Evolutionary conservation across 75 land plant genomes (phyloP).

Genomic region (Pinus taeda): DNA sequence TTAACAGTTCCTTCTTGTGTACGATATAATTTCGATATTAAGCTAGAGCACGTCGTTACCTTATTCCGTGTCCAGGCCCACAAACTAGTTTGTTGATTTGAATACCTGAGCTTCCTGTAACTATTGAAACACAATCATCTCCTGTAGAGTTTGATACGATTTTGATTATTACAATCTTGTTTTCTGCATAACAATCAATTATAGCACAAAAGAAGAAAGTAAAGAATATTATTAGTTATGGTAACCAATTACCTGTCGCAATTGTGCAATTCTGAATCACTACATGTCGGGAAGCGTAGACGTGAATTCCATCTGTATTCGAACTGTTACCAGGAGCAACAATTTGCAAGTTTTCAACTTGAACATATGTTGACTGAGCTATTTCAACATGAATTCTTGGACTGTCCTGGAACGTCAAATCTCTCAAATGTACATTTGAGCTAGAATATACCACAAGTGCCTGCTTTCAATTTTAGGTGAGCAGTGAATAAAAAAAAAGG

Average conservation of each 20-base stretch:
- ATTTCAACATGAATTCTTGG: slow-evolving; percentile 60
- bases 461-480: slow-evolving; percentile 17
- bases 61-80: slow-evolving; percentile 37
- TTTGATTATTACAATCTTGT: too few relatives aligned
- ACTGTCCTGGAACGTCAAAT: slow-evolving; percentile 39
- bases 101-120: background rate
- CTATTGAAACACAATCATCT: slow-evolving; percentile 28
- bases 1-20: background rate
- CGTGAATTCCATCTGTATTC: slow-evolving; percentile 85
- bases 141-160: background rate
- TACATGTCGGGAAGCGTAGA: slow-evolving; percentile 43
- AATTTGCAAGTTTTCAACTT: slow-evolving; percentile 36
- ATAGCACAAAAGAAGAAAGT: too few relatives aligned
- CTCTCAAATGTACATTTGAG: slow-evolving; percentile 31
- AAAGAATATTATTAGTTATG: too few relatives aligned
- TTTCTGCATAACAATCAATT: too few relatives aligned
- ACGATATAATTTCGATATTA: background rate
- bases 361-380: slow-evolving; percentile 20
- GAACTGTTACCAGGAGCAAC: slow-evolving; percentile 65
- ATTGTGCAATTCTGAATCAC: slow-evolving; percentile 39
- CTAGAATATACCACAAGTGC: slow-evolving; percentile 41
- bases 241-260: slow-evolving; percentile 33
- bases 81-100: slow-evolving; percentile 3
- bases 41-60: background rate
- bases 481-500: too few relatives aligned